Evolutionary conservation across 1,284 basidiomycete genomes (phyloP).

Genomic region (Lignosus rhinocerotis): DNA sequence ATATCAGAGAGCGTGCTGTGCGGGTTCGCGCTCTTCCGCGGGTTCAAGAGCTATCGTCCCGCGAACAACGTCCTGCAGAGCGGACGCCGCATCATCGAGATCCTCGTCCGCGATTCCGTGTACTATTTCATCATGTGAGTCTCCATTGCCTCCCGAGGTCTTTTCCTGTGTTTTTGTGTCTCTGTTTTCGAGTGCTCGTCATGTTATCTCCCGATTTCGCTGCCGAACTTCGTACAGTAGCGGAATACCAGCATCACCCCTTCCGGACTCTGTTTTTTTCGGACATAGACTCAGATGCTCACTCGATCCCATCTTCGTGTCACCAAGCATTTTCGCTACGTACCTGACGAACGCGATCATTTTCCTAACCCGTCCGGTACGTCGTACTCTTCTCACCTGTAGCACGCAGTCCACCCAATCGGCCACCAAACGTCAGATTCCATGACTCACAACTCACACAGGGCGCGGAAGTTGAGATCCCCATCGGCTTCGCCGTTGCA

Average conservation of each 20-base stretch:
- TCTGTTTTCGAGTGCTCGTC: background rate
- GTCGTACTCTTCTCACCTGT: constrained; percentile 15
- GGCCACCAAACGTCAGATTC: too few relatives aligned
- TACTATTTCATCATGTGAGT: constrained; percentile 55
- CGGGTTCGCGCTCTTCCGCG: constrained; percentile 47
- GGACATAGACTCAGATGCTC: background rate
- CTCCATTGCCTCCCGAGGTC: background rate
- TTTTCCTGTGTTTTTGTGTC: background rate
- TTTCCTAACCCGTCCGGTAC: constrained; percentile 48
- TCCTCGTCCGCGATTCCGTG: constrained; percentile 56
- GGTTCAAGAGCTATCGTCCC: constrained; percentile 42
- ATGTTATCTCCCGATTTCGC: too few relatives aligned
- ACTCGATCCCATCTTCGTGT: background rate
- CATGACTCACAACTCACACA: constrained; percentile 7
- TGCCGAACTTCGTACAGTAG: background rate
- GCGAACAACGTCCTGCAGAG: constrained; percentile 38
- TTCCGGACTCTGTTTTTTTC: background rate
- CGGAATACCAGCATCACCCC: background rate
- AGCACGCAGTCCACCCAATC: too few relatives aligned
- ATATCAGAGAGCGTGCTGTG: constrained; percentile 54
- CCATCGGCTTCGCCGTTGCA: constrained; percentile 56
- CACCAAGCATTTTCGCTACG: constrained; percentile 54
- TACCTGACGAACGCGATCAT: constrained; percentile 55
- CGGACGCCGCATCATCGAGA: constrained; percentile 45
- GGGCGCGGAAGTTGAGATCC: constrained; percentile 47